Base-by-base conservation (phyloP, 225 moss, liverwort and hornwort species). In the Marchantia polymorpha region DNA sequence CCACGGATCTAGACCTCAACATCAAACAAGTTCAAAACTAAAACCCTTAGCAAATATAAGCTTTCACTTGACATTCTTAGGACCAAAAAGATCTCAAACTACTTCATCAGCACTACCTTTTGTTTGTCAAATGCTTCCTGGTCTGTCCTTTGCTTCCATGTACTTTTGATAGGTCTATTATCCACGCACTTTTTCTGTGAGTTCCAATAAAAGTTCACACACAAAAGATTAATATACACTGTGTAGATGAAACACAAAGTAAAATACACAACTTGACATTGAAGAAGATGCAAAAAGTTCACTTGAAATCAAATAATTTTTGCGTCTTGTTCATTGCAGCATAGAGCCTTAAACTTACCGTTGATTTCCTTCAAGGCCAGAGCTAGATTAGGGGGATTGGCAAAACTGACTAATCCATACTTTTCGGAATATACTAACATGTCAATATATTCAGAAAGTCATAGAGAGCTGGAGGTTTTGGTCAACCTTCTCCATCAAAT, bases 161-260 rank as follows among this genome's bases (percentile, higher is more conserved):
- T 92, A 83, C 99, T 99, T 86, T 99, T 99, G 53, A 99, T 99
- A 64, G 99, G 99, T 81, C 99, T 91, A 65, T 99, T 99, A 74
- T 93, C 95, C 17, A 99, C 99, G 85, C 93, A 99, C 81, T 99
- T 99, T n/a, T 29, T 95, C 91, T 99, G 67, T 84, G 80, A 72
- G 31, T 48, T 29, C 63, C 39, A 39, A 39, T 39, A 39, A 39
- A 39, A 78, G 20, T 61, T 63, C 15, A 55, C n/a, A 61, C 61
- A 39, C 39, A 3, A 58, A 22, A 52, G 3, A 30, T 26, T 66
- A 74, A 47, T 59, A 17, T 25, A n/a, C 16, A 15, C 50, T 72
- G 23, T 14, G 9, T 73, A 54, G 31, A 69, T 2, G 51, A 5
- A 51, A 10, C n/a, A 50, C n/a, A 39, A 39, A 39, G 22, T 0